Base-by-base conservation (phyloP, 1,284 basidiomycete genomes). In the Rugosomyces carneus region DNA sequence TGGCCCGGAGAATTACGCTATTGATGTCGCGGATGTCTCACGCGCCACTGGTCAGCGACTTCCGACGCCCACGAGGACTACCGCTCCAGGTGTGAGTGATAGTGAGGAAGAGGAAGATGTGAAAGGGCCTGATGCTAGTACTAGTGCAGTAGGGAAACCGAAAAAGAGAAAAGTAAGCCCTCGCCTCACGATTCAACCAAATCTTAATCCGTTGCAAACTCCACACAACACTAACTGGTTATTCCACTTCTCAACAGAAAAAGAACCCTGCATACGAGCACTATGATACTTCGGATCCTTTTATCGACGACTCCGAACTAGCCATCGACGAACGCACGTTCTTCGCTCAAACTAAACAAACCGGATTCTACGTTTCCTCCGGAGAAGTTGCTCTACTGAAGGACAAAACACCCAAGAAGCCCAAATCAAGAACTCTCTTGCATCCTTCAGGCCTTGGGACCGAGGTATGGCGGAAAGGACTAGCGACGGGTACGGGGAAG, bases 281-380 rank as follows among this genome's bases (percentile, higher is more conserved):
- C 60, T 99, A 99, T 71, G 94, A 99, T 67, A 73, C 85, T 15
- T 73, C 77, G 1, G 95, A 99, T 67, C 89, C 91, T 0, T 98
- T 98, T 68, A 97, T 99, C 59, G 95, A 99, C 71, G 95, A 99
- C 67, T 92, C 92, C 0, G 94, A 99, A 62, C 76, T 96, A 45
- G 82, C 81, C 16, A 72, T 94, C 35, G 93, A 97, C 67, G 85
- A 94, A 60, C 84, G 93, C 1, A 92, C 88, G 1, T 90, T 82
- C 66, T 89, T 92, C 59, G 90, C 88, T n/a, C 85, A 93, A 65
- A 94, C 93, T 1, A 92, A 89, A 65, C 89, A 94, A 57, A 84
- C 91, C 57, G 94, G 94, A 0, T 97, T 94, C 70, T 96, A 94
- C 59, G 93, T 97, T 16, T 89, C 86, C 10, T 78, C 78, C 20